Conservation (phyloP, 805 yeast species). For the Hanseniaspora singularis region DNA sequence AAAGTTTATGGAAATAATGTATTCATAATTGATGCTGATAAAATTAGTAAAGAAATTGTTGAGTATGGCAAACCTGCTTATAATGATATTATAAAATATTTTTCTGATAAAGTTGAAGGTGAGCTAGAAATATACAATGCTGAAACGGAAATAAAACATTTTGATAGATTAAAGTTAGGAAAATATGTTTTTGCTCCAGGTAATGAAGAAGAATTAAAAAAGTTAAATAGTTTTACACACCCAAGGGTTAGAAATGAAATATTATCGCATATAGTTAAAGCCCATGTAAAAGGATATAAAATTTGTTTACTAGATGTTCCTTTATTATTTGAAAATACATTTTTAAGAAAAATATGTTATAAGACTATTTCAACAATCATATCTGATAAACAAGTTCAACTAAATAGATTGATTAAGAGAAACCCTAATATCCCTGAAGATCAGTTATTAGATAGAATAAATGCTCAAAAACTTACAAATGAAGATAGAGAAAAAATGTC, state of each 20-base stretch:
- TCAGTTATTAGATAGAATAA: slow-evolving; percentile 63
- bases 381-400: slow-evolving; percentile 38
- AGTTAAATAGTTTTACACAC: slow-evolving; percentile 68
- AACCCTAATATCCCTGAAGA: slow-evolving; percentile 52
- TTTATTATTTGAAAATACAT: slow-evolving; percentile 61
- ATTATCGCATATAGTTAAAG: slow-evolving; percentile 39
- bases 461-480: slow-evolving; percentile 59
- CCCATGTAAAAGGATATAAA: slow-evolving; percentile 46
- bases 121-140: slow-evolving; percentile 31
- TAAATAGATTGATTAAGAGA: slow-evolving; percentile 49
- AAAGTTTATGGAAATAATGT: slow-evolving; percentile 29
- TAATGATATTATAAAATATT: slow-evolving; percentile 48
- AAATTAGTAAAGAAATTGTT: slow-evolving; percentile 75
- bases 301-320: slow-evolving; percentile 83
- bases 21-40: slow-evolving; percentile 77
- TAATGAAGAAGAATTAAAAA: slow-evolving; percentile 43
- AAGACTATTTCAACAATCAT: slow-evolving; percentile 57
- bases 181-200: slow-evolving; percentile 51
- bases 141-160: slow-evolving; percentile 23
- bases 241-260: slow-evolving; percentile 68
- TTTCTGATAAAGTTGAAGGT: slow-evolving; percentile 39
- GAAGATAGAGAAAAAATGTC: slow-evolving; percentile 43
- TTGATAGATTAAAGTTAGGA: slow-evolving; percentile 67
- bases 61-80: slow-evolving; percentile 69
- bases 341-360: slow-evolving; percentile 61